Base-by-base conservation (phyloP, 164 flowering plant genomes). In the Pachysandra terminalis region DNA sequence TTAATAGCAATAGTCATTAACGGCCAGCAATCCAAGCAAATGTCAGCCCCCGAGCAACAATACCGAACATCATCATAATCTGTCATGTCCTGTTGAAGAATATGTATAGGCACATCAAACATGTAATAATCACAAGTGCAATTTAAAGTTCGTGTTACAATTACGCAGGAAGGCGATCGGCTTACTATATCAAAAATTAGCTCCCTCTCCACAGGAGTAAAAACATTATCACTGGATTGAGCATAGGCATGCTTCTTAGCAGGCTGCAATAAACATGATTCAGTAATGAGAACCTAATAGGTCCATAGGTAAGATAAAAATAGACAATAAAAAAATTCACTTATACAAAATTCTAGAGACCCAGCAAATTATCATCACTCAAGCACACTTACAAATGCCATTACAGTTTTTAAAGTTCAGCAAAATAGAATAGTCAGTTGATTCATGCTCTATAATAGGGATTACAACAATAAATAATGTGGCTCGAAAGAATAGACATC, bases 11-110 rank as follows among this genome's bases (percentile, higher is more conserved):
- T 80, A 23, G 98, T 93, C 98, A 96, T 96, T 70, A 96, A 70
- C 6, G 99, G 97, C 99, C 99, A 96, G 78, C 99, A 96, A 13
- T 85, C 81, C 61, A 83, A 66, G 80, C 99, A 96, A 74, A 91
- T 84, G 80, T 91, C 94, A 81, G 99, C 97, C 69, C 98, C 99
- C 0, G 93, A 78, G 82, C 99, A 96, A 78, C 99, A 96, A 74
- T 85, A 90, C 75, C 99, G 87, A 53, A 91, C 92, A 81, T 96
- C 99, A 79, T 96, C 99, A 64, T 96, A 96, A 77, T 96, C 99
- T 27, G 97, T 69, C 59, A 96, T 96, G 84, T 96, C 99, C 99
- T 93, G 85, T 51, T 24, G 41, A 67, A 21, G 28, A 61, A 74
- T 19, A 68, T 55, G 70, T 60, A 65, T 19, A 9, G 27, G 37